Base-by-base conservation (phyloP, 2,329 filamentous ascomycete species). In the Exophiala sp. region DNA sequence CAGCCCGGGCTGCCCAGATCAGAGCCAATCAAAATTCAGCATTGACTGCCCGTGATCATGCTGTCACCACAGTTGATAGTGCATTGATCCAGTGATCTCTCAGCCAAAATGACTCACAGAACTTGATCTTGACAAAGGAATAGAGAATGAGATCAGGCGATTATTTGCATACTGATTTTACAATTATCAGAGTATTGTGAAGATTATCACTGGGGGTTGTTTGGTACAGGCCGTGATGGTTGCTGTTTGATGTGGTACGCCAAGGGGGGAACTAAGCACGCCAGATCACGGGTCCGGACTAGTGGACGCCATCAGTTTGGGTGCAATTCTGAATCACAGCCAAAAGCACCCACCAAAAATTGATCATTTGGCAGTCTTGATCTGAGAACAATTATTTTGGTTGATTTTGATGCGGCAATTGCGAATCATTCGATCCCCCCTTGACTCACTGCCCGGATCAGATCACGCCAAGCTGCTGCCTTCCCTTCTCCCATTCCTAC, bases 21-120 rank as follows among this genome's bases (percentile, higher is more conserved):
- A 62, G 40, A 58, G 50, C 59, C 59, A 62, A 62, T 62, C 59
- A 62, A 50, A 60, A 58, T 52, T 54, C 48, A 66, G 66, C 62
- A 61, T 62, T 61, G 55, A 59, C 59, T 59, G 62, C 55, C 51
- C 41, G 36, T 32, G 46, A 42, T 41, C 38, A 45, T 33, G 46
- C n/a, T 3, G 29, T 43, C 41, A 43, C 21, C 12, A 10, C 8
- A 20, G 10, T 24, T 18, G 18, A 33, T 9, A 29, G 34, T 9
- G 10, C 46, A 39, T 29, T 42, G 48, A 57, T 53, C 46, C 11
- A 47, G 40, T 60, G 57, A 60, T 60, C 52, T 52, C 57, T 53
- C 54, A 12, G 18, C 54, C 46, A 53, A 55, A 45, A 53, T 51
- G 1, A 6, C 2, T 36, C 47, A 43, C 7, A 52, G 34, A 12